Evolutionary conservation across 2,329 filamentous ascomycete species (phyloP), one percentile per base, ranked within the genome.

Genomic region (Trichophaea hybrida): DNA sequence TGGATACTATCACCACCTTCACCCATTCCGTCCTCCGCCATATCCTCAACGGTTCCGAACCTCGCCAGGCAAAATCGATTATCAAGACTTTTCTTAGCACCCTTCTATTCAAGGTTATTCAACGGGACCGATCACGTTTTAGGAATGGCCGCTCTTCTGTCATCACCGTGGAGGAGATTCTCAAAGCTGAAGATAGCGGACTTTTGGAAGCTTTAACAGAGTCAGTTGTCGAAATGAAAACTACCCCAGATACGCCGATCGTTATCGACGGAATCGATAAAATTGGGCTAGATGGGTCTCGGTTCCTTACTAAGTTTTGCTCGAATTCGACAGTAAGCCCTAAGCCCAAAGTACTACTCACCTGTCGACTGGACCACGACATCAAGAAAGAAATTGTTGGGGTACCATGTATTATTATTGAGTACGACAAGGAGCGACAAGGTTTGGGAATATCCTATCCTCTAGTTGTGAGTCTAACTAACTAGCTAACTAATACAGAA

Each of bases 391-490:
- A 1, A 8, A 2, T 24, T 15, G 38, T 12, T 17, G 44, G 17
- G 10, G 2, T 49, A 24, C 10, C 15, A 17, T 49, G 7, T 31
- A 52, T 24, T 24, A 24, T 24, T 24, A 2, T 57, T 15, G 17
- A 46, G 24, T 57, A 48, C 24, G 38, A 49, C 55, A 24, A 49
- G 24, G 55, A 57, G 55, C 31, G 55, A 57, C 8, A 57, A 4
- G 55, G 55, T 55, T 40, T 55, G 52, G n/a, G 2, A 2, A 17
- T 4, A 8, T 17, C 8, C 17, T 8, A 49, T 49, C n/a, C n/a
- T n/a, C 10, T 8, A 24, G 44, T 8, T 17, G 13, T 8, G 17
- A 49, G 8, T 8, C 12, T 24, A 49, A 5, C 44, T 6, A 24
- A 49, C 17, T 49, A 49, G 10, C 44, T 24, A n/a, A n/a, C n/a